Evolutionary conservation across 306 rosid species (phyloP).

Genomic region (Citrullus mucosospermus): DNA sequence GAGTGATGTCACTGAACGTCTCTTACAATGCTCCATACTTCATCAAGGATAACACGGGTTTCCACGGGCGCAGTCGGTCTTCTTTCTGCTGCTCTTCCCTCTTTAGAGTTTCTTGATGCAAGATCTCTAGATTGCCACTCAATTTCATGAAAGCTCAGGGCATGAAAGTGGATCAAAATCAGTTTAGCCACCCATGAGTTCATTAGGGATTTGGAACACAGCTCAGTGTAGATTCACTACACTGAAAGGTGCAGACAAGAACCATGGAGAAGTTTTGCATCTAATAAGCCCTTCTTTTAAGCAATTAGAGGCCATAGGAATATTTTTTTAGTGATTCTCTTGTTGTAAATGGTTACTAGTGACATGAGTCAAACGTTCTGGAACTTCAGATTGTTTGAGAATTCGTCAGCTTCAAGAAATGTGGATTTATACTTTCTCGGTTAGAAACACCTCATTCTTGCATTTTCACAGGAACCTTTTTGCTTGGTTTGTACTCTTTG

Average conservation of each 20-base stretch:
- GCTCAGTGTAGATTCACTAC: conserved; percentile 5
- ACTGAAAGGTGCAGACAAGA: not conserved
- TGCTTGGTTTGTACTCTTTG: not conserved
- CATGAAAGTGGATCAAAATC: not conserved
- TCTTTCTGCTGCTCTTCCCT: not conserved
- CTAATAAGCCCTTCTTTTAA: conserved; percentile 3
- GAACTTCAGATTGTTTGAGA: conserved; percentile 1
- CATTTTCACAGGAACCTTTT: not conserved
- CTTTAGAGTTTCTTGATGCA: not conserved
- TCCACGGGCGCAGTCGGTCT: conserved; percentile 4
- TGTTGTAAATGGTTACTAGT: not conserved
- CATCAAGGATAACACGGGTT: conserved; percentile 36
- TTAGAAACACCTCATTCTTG: not conserved
- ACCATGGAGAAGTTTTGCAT: conserved; percentile 9
- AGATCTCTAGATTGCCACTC: not conserved
- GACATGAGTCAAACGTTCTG: not conserved
- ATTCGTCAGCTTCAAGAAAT: not conserved
- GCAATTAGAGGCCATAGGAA: conserved; percentile 3
- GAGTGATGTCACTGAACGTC: conserved; percentile 48
- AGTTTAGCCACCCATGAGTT: not conserved
- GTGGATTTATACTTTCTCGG: not conserved
- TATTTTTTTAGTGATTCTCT: not conserved
- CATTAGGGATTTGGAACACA: not conserved
- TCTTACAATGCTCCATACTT: conserved; percentile 45
- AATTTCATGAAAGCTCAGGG: not conserved